Evolutionary conservation across 495 filamentous ascomycete genomes (phyloP).

Genomic region (Xylaria longipes): DNA sequence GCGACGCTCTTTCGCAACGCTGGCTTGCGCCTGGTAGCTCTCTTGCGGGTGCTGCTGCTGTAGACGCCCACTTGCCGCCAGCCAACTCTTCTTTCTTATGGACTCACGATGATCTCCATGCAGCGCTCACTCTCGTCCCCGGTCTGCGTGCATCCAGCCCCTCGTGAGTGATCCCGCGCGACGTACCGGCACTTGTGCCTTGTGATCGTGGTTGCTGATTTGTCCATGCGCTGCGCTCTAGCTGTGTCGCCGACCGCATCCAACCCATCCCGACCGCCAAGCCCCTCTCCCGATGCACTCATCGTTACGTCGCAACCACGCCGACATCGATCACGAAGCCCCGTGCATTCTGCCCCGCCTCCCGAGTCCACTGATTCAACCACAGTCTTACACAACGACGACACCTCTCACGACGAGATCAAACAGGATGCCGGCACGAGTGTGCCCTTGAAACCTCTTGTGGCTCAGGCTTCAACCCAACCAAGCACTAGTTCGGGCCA

Average conservation of each 20-base stretch:
- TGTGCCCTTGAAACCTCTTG: conserved; percentile 51
- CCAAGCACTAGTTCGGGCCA: conserved; percentile 29
- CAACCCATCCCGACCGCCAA: conserved; percentile 48
- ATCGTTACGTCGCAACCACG: conserved; percentile 49
- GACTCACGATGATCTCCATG: conserved; percentile 62
- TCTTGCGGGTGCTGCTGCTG: conserved; percentile 35
- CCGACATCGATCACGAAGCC: conserved; percentile 52
- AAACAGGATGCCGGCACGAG: conserved; percentile 47
- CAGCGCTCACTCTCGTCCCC: conserved; percentile 60
- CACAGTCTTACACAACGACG: conserved; percentile 43
- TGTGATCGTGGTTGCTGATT: conserved; percentile 44
- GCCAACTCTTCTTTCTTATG: conserved; percentile 38
- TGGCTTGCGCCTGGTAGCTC: conserved; percentile 36
- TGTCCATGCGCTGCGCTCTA: conserved; percentile 31
- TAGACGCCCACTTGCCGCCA: conserved; percentile 29
- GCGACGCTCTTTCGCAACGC: conserved; percentile 15
- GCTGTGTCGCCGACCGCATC: conserved; percentile 46
- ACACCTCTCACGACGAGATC: conserved; percentile 44
- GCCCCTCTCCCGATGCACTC: conserved; percentile 53
- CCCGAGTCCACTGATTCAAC: conserved; percentile 44
- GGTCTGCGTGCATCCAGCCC: conserved; percentile 57
- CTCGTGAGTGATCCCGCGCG: conserved; percentile 50
- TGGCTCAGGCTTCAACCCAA: conserved; percentile 48
- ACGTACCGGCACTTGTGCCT: conserved; percentile 14
- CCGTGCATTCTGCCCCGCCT: conserved; percentile 38